Evolutionary conservation across 371 early-diverging fungal genomes (phyloP), one percentile per base, ranked within the genome.

Genomic region (Apophysomyces trapeziformis): DNA sequence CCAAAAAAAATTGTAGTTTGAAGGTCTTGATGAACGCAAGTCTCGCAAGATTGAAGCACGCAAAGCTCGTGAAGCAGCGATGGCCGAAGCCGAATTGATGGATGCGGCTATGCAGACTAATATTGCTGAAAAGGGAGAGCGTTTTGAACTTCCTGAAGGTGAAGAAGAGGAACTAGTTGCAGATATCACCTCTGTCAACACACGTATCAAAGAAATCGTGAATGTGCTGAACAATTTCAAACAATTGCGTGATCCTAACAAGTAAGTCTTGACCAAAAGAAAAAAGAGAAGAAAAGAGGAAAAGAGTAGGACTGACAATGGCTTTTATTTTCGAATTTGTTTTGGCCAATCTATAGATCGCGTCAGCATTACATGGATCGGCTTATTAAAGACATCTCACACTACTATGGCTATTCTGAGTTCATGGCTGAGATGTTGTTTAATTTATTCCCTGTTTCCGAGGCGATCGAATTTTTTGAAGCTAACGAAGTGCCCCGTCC

Each of bases 401-500:
- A 84, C 43, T 96, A 96, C 83, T 98, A 98, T 77, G 97, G 98
- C 38, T 99, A 99, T 80, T 95, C 94, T 69, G 92, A 95, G 58
- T 99, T 88, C 75, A 82, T 99, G 75, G 85, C 93, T 69, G 95
- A 96, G 66, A 96, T 95, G 77, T 86, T 98, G 6, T 90, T 96
- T 79, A 84, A 96, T 64, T 79, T 97, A 67, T 97, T 98, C 85
- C 85, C 95, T 11, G 87, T 94, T 1, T 87, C 91, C 60, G 97
- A 98, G 77, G 93, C 92, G 1, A 90, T 96, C 56, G 99, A 99
- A 78, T 99, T 99, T 80, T 94, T 99, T 68, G 99, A 99, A 79
- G 99, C 99, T 41, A 98, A 98, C 83, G 99, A 99, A 79, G 94
- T 95, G 0, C 93, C 96, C 45, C 89, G 99, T 63, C 99, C 99